A percentile compares a stretch with the other conserved stretches of the same genome.
Evolutionary conservation across 257 asterid species (phyloP).

Genomic region (Ligustrum vulgare): DNA sequence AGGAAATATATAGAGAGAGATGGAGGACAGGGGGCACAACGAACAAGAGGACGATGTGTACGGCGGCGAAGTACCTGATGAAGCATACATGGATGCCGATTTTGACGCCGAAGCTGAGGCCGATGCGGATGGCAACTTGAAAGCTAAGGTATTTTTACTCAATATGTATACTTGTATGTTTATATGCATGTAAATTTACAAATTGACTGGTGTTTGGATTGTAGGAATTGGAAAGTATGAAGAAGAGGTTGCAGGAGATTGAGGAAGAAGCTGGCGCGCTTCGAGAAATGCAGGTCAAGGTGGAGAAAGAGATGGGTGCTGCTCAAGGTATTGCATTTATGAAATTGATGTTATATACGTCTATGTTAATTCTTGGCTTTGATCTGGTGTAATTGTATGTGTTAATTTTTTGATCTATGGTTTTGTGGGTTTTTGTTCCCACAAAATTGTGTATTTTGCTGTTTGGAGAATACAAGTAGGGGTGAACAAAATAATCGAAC

Average conservation of each 20-base stretch:
- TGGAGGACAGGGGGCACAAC: conserved; percentile 42
- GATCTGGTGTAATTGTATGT: background rate
- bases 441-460: conserved; percentile 2
- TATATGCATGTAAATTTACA: background rate
- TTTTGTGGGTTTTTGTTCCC: background rate
- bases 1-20: conserved; percentile 19
- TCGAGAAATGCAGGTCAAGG: conserved; percentile 81
- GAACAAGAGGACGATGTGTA: conserved; percentile 56
- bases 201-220: conserved; percentile 14
- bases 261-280: conserved; percentile 89
- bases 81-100: conserved; percentile 60
- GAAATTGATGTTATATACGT: background rate
- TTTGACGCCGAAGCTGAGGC: conserved; percentile 43
- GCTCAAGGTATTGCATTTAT: conserved; percentile 49
- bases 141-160: conserved; percentile 39
- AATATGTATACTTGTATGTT: background rate
- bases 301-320: conserved; percentile 69
- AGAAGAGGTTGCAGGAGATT: conserved; percentile 72
- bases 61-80: conserved; percentile 64
- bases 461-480: background rate
- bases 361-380: conserved; percentile 16
- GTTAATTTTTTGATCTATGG: conserved; percentile 18
- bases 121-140: conserved; percentile 35
- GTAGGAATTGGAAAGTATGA: conserved; percentile 77
- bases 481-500: no score